Percentiles rank a stretch among this genome's conserved stretches.
These are phyloP conservation scores for Sophora flavescens DNA, from an alignment of 306 rosid genomes.

Conservation along the genomic window DNA sequence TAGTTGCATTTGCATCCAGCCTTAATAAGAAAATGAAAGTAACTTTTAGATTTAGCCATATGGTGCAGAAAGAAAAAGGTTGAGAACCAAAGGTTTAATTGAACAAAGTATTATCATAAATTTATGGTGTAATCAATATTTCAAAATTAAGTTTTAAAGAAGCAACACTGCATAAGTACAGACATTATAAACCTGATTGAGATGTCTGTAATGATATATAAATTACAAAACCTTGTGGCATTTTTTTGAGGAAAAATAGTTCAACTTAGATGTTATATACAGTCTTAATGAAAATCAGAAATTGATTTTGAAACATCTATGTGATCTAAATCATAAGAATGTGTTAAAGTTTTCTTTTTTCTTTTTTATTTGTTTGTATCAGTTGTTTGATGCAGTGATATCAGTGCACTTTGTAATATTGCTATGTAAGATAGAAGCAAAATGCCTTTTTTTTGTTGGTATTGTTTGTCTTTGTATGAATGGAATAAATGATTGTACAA, in stretches of 20 bases:
- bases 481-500: conserved; percentile 34
- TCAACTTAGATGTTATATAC: conserved; percentile 4
- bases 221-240: not conserved
- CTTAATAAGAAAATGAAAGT: not conserved
- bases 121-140: not conserved
- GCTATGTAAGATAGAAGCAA: not conserved
- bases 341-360: not conserved
- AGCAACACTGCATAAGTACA: not conserved
- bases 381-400: conserved; percentile 10
- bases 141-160: not conserved
- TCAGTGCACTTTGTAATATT: not conserved
- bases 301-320: conserved; percentile 20
- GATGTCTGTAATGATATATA: not conserved
- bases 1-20: not conserved
- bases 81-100: not conserved
- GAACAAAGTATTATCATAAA: not conserved
- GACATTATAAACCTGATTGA: conserved; percentile 2
- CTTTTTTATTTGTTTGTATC: conserved; percentile 4
- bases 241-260: not conserved
- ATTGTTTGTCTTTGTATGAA: conserved; percentile 12
- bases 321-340: conserved; percentile 31
- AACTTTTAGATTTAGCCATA: not conserved
- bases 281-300: not conserved
- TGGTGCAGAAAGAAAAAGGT: not conserved
- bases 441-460: not conserved